Evolutionary conservation across 352 stramenopile species (phyloP).

Genomic region (Phytopythium sindhum): DNA sequence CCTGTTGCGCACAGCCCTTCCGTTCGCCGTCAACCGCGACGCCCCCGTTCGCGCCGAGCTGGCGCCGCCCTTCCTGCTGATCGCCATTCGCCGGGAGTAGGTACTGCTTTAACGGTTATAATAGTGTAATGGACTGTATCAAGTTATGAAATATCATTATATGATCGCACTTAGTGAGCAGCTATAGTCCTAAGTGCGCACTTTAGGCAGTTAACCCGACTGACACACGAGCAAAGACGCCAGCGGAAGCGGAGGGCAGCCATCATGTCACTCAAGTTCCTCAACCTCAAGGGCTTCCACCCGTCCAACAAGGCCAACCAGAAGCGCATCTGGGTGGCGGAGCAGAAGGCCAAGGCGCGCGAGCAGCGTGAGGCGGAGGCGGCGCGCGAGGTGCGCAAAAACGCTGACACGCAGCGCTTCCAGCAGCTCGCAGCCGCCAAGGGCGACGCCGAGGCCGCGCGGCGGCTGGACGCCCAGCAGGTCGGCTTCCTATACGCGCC

Average conservation of each 20-base stretch:
- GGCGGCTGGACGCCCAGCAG: conserved; percentile 43
- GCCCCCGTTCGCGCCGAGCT: conserved; percentile 15
- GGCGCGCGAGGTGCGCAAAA: conserved; percentile 64
- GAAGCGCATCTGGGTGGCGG: conserved; percentile 81
- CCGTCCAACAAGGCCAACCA: conserved; percentile 79
- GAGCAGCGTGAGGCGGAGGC: conserved; percentile 57
- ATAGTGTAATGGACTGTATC: too few species aligned
- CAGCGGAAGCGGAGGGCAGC: not conserved
- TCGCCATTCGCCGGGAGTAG: conserved; percentile 1
- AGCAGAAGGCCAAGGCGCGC: conserved; percentile 57
- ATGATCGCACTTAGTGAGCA: too few species aligned
- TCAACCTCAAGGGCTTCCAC: conserved; percentile 80
- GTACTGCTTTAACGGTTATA: too few species aligned
- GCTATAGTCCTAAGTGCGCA: too few species aligned
- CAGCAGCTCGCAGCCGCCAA: conserved; percentile 54
- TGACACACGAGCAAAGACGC: too few species aligned
- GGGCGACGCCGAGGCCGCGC: conserved; percentile 47
- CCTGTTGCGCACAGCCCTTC: conserved; percentile 39
- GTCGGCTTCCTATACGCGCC: conserved; percentile 77
- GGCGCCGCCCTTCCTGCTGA: conserved; percentile 23
- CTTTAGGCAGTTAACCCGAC: too few species aligned
- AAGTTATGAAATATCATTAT: too few species aligned
- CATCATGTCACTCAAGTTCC: conserved; percentile 76
- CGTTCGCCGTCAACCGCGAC: conserved; percentile 37
- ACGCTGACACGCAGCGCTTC: conserved; percentile 41